Percentiles rank a stretch among this genome's conserved stretches.
Evolutionary conservation across 225 moss, liverwort and hornwort species (phyloP).

Genomic region (Ulota crispa): DNA sequence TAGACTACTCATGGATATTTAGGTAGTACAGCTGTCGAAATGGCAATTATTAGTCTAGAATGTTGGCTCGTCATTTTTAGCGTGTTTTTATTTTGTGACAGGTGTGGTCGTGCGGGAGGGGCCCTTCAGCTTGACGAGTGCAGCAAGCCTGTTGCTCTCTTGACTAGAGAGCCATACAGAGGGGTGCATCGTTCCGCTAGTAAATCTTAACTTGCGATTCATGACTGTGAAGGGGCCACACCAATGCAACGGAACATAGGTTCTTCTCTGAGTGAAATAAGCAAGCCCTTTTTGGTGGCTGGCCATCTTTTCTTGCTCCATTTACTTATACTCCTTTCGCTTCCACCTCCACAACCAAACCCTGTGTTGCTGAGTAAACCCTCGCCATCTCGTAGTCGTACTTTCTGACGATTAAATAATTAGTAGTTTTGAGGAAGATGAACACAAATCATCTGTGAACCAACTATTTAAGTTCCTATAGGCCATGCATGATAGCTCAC

Average conservation of each 20-base stretch:
- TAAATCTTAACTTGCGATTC: slow-evolving; percentile 24
- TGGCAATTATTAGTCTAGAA: background rate
- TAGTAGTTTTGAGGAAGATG: background rate
- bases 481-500: slow-evolving; percentile 3
- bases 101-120: slow-evolving; percentile 21
- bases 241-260: slow-evolving; percentile 53
- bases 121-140: background rate
- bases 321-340: slow-evolving; percentile 60
- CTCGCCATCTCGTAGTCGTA: background rate
- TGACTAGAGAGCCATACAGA: background rate
- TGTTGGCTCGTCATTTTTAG: slow-evolving; percentile 20
- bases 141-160: background rate
- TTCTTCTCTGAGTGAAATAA: slow-evolving; percentile 59
- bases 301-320: slow-evolving; percentile 68
- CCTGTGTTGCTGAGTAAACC: slow-evolving; percentile 14
- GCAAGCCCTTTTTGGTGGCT: slow-evolving; percentile 58
- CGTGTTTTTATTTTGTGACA: slow-evolving; percentile 12
- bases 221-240: slow-evolving; percentile 43
- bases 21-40: background rate
- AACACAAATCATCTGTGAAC: background rate
- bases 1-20: background rate
- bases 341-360: slow-evolving; percentile 46
- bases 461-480: background rate
- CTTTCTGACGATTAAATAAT: background rate
- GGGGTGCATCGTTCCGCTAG: background rate